Evolutionary conservation across 306 rosid genomes (phyloP).

Genomic region (Coriaria nepalensis): DNA sequence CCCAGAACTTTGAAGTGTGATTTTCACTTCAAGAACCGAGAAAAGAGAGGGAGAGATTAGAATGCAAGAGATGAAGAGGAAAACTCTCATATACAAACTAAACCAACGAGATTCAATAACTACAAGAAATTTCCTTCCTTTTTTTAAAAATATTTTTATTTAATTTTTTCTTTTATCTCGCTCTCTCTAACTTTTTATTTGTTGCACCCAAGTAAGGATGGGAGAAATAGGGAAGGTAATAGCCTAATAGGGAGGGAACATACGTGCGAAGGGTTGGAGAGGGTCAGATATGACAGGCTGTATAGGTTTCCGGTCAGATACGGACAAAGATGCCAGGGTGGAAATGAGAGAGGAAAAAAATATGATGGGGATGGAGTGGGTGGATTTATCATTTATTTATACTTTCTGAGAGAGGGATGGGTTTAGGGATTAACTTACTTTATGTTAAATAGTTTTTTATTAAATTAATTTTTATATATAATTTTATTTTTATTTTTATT

Average conservation of each 20-base stretch:
- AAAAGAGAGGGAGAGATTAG: background rate
- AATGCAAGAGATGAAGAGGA: conserved; percentile 8
- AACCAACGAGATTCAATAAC: conserved; percentile 12
- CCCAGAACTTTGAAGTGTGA: conserved; percentile 4
- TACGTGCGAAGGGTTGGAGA: conserved; percentile 27
- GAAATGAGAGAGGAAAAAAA: conserved; percentile 28
- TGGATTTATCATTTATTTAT: conserved; percentile 25
- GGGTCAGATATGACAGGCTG: conserved; percentile 23
- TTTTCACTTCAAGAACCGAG: background rate
- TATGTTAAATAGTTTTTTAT: too few relatives aligned
- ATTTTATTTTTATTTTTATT: too few relatives aligned
- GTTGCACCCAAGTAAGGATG: conserved; percentile 75
- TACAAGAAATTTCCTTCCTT: background rate
- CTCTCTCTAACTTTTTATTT: conserved; percentile 49
- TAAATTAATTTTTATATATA: too few relatives aligned
- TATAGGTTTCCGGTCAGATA: conserved; percentile 33
- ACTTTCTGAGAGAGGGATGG: conserved; percentile 8
- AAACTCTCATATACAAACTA: conserved; percentile 16
- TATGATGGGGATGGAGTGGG: conserved; percentile 43
- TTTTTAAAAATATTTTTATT: conserved; percentile 6
- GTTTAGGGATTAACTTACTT: too few relatives aligned
- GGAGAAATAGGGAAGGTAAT: conserved; percentile 5
- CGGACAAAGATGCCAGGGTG: conserved; percentile 87
- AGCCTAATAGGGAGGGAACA: background rate
- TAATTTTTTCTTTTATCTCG: conserved; percentile 21